Percentiles rank a stretch among this genome's conserved stretches.
These are phyloP conservation scores for Canavalia gladiata DNA, from an alignment of 306 rosid species.

Conservation along the genomic window DNA sequence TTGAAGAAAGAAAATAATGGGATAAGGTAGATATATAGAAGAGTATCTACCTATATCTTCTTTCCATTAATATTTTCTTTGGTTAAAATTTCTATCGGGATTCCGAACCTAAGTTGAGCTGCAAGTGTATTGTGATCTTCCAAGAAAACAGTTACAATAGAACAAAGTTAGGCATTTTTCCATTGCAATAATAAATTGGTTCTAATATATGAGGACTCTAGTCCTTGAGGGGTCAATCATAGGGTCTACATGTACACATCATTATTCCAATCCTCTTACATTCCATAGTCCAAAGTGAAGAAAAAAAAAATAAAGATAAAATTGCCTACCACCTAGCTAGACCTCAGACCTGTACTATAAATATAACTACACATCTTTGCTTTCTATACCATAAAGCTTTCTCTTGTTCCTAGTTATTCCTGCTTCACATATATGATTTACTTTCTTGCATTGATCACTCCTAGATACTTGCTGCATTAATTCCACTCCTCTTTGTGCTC, in stretches of 20 bases:
- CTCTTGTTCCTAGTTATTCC: constrained; percentile 9
- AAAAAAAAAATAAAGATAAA: constrained; percentile 1
- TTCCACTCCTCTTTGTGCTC: constrained; percentile 9
- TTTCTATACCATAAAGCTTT: constrained; percentile 43
- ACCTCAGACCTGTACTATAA: constrained; percentile 60
- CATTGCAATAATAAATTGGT: constrained; percentile 41
- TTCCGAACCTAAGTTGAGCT: neutral
- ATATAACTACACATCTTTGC: constrained; percentile 51
- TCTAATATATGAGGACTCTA: constrained; percentile 17
- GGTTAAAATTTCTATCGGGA: neutral
- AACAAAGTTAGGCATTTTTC: constrained; percentile 50
- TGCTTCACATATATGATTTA: constrained; percentile 31
- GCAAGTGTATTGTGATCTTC: constrained; percentile 42
- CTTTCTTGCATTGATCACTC: constrained; percentile 19
- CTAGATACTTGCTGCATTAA: constrained; percentile 3
- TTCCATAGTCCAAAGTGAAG: constrained; percentile 30
- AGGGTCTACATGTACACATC: constrained; percentile 53
- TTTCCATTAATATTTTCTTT: neutral
- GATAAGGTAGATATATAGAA: neutral
- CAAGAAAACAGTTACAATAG: constrained; percentile 6
- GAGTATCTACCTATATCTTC: constrained; percentile 12
- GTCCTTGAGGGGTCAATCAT: constrained; percentile 40
- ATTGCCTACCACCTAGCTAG: constrained; percentile 27
- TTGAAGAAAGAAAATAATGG: neutral
- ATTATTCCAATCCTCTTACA: constrained; percentile 48